phyloP scores from a whole-genome alignment of 257 asterid genomes.

The Plantago ovata region DNA sequence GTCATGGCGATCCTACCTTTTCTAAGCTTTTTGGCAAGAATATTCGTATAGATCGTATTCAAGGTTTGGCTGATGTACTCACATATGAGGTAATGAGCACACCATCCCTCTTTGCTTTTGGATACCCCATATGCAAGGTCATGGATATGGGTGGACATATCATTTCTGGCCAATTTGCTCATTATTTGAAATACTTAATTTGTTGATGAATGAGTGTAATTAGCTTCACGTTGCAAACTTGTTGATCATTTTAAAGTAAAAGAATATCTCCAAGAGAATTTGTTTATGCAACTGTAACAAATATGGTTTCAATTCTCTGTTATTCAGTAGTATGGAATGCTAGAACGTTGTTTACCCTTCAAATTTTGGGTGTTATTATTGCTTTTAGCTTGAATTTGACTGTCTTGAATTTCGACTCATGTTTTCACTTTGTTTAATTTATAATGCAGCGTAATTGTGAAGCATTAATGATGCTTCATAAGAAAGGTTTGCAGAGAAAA shows the following conservation, averaged over 20 bases:
- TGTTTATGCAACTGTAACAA: slow-evolving; percentile 5
- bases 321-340: not conserved
- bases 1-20: slow-evolving; percentile 87
- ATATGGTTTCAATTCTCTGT: too few relatives aligned
- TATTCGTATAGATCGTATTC: slow-evolving; percentile 91
- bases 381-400: slow-evolving; percentile 1
- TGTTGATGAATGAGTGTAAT: too few relatives aligned
- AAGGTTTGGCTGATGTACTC: slow-evolving; percentile 89
- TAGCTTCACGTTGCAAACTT: too few relatives aligned
- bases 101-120: not conserved
- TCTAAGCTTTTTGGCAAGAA: slow-evolving; percentile 85
- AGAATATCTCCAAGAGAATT: slow-evolving; percentile 4
- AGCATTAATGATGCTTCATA: slow-evolving; percentile 96
- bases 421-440: slow-evolving; percentile 20
- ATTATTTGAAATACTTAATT: too few relatives aligned
- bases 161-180: too few relatives aligned
- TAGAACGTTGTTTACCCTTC: slow-evolving; percentile 3
- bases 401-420: slow-evolving; percentile 8
- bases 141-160: not conserved
- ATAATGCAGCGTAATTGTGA: slow-evolving; percentile 90
- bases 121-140: not conserved
- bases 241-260: slow-evolving; percentile 7
- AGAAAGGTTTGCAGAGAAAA: slow-evolving; percentile 84
- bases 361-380: not conserved
- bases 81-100: slow-evolving; percentile 73